phyloP scores from a whole-genome alignment of 371 early-diverging fungal species.

The Dichotomocladium elegans region DNA sequence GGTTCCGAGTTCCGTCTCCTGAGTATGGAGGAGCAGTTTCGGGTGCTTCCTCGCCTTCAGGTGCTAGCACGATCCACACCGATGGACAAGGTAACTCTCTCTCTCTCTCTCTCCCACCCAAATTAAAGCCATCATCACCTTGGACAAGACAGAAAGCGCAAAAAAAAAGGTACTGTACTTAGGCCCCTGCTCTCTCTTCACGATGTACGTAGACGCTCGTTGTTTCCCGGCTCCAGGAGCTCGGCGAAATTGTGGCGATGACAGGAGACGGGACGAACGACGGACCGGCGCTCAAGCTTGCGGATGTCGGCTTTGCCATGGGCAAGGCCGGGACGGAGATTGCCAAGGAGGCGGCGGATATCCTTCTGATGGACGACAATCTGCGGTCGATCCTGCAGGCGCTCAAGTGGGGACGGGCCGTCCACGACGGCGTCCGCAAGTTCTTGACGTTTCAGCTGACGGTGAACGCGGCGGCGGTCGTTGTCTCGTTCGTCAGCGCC shows the following conservation, averaged over 20 bases:
- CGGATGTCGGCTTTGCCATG: constrained; percentile 95
- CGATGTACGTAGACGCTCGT: constrained; percentile 71
- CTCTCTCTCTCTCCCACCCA: too few relatives aligned
- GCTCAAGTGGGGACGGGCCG: constrained; percentile 89
- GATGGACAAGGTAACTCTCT: constrained; percentile 52
- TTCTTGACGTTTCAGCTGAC: constrained; percentile 95
- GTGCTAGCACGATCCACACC: constrained; percentile 90
- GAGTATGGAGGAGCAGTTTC: constrained; percentile 60
- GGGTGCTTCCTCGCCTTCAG: constrained; percentile 72
- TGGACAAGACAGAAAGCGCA: too few relatives aligned
- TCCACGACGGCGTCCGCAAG: constrained; percentile 86
- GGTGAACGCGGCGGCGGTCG: constrained; percentile 83
- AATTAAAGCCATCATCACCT: too few relatives aligned
- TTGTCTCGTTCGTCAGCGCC: constrained; percentile 86
- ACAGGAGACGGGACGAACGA: constrained; percentile 96
- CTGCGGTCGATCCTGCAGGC: constrained; percentile 82
- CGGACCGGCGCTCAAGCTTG: constrained; percentile 87
- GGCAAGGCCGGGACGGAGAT: constrained; percentile 93
- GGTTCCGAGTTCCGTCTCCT: constrained; percentile 81
- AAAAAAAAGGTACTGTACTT: too few relatives aligned
- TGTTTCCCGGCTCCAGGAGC: constrained; percentile 69
- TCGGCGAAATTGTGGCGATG: constrained; percentile 63
- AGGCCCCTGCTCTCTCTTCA: too few relatives aligned
- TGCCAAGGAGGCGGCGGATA: constrained; percentile 88
- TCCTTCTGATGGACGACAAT: constrained; percentile 91